Percentiles rank a stretch among this genome's conserved stretches.
phyloP scores from a whole-genome alignment of 208 protist species.

The Zelonia costaricensis region DNA sequence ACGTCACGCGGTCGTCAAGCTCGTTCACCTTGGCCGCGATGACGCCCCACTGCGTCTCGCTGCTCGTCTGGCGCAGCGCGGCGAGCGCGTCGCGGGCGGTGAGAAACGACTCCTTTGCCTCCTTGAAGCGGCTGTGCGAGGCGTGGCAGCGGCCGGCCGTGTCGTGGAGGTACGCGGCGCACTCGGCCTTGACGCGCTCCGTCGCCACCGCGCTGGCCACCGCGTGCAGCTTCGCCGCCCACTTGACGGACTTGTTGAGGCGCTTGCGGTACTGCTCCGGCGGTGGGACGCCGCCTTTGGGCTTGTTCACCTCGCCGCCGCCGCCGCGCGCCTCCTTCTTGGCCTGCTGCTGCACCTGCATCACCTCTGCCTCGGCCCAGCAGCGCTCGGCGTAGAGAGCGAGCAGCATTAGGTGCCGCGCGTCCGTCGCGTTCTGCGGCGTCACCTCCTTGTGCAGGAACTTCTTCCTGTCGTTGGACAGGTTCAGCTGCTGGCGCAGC shows the following conservation, averaged over 20 bases:
- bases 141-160: slow-evolving; percentile 45
- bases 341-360: slow-evolving; percentile 55
- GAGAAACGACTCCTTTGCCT: slow-evolving; percentile 61
- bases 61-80: slow-evolving; percentile 28
- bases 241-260: slow-evolving; percentile 86
- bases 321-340: slow-evolving; percentile 29
- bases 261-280: slow-evolving; percentile 74
- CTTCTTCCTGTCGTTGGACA: slow-evolving; percentile 78
- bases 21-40: slow-evolving; percentile 69
- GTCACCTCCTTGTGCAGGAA: slow-evolving; percentile 82
- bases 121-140: slow-evolving; percentile 51
- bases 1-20: slow-evolving; percentile 81
- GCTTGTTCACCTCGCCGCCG: slow-evolving; percentile 31
- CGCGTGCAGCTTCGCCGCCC: slow-evolving; percentile 55
- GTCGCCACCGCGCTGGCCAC: slow-evolving; percentile 58
- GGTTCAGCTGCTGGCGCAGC: slow-evolving; percentile 69
- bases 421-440: slow-evolving; percentile 52
- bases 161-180: slow-evolving; percentile 66
- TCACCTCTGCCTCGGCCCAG: slow-evolving; percentile 76
- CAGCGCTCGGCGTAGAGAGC: slow-evolving; percentile 83
- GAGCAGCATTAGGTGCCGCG: slow-evolving; percentile 74
- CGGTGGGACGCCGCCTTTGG: slow-evolving; percentile 62
- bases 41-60: slow-evolving; percentile 38
- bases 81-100: slow-evolving; percentile 55
- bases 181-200: slow-evolving; percentile 51